These are phyloP conservation scores for Aspergillus glaucus DNA, from an alignment of 2,329 filamentous ascomycete genomes.

Conservation along the genomic window DNA sequence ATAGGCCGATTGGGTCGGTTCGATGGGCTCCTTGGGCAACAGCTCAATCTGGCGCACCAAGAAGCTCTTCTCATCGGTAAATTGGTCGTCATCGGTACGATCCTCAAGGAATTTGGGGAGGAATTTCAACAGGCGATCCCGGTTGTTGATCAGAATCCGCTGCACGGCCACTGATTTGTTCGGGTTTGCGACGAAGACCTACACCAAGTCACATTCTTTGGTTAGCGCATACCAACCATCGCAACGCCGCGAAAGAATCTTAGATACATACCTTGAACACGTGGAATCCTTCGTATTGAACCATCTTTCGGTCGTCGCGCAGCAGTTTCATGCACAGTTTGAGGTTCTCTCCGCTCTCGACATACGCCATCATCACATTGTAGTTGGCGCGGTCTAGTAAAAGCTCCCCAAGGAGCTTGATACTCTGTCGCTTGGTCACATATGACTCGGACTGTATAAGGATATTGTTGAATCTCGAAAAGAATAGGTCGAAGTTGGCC, in stretches of 20 bases:
- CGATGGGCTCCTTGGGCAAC: slow-evolving; percentile 37
- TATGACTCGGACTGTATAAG: slow-evolving; percentile 91
- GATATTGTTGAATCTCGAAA: slow-evolving; percentile 78
- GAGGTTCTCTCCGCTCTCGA: slow-evolving; percentile 88
- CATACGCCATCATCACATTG: slow-evolving; percentile 95
- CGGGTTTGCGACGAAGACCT: slow-evolving; percentile 96
- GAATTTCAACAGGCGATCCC: slow-evolving; percentile 83
- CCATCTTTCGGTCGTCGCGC: slow-evolving; percentile 94
- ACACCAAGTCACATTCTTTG: slow-evolving; percentile 8
- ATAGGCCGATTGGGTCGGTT: slow-evolving; percentile 24
- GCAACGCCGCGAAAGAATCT: background rate
- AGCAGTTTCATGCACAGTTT: slow-evolving; percentile 98
- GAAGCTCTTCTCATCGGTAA: slow-evolving; percentile 96
- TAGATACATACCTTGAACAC: slow-evolving; percentile 70
- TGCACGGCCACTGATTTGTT: slow-evolving; percentile 97
- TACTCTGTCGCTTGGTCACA: slow-evolving; percentile 95
- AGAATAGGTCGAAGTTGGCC: slow-evolving; percentile 90
- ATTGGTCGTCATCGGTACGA: slow-evolving; percentile 94
- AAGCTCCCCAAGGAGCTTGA: slow-evolving; percentile 93
- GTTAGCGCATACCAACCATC: slow-evolving; percentile 8
- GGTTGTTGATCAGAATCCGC: slow-evolving; percentile 92
- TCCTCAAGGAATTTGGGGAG: slow-evolving; percentile 89
- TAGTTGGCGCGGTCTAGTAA: slow-evolving; percentile 93
- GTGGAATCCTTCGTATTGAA: slow-evolving; percentile 98
- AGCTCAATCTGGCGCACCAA: slow-evolving; percentile 83